Base-by-base conservation (phyloP, 2,329 filamentous ascomycete genomes). In the Tricladium varicosporioides region DNA sequence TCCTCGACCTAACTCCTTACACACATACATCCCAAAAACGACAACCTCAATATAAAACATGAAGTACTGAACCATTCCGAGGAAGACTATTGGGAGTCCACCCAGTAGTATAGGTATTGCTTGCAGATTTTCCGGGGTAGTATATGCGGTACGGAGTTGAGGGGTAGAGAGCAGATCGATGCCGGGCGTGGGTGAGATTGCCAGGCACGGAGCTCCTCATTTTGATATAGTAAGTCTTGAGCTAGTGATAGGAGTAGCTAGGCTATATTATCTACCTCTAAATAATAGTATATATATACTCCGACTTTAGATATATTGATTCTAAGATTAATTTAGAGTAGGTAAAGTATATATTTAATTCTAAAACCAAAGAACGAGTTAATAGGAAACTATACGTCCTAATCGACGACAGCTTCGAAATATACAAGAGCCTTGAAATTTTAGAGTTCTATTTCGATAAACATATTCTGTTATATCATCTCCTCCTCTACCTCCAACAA, bases 381-480 rank as follows among this genome's bases (percentile, higher is more conserved):
- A 36, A 36, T 13, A 36, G 60, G 11, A 69, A 63, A 55, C 68
- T 62, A 57, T 32, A 68, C 1, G 48, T 71, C 5, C 62, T 72
- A 13, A 69, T 72, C 13, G 67, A 58, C 22, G 66, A 74, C 33
- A 15, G 48, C 31, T 51, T 51, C 33, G 31, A 32, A 19, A 53
- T n/a, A 19, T 43, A 45, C 40, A 19, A 53, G 15, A 32, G 22
- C 8, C 27, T 53, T 19, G 51, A 53, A 45, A 33, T 45, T 19
- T 16, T 53, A 45, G 48, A 51, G 48, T 36, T 51, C 49, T 51
- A 32, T 18, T 51, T 51, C 31, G 54, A 67, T 53, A 69, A 72
- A 50, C 69, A 69, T 36, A 71, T 73, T 45, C 60, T 67, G 32
- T 56, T 72, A 13, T 71, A 62, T 59, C 67, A 66, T 56, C 52